Base-by-base conservation (phyloP, 2,329 filamentous ascomycete species). In the Emydomyces testavorans region DNA sequence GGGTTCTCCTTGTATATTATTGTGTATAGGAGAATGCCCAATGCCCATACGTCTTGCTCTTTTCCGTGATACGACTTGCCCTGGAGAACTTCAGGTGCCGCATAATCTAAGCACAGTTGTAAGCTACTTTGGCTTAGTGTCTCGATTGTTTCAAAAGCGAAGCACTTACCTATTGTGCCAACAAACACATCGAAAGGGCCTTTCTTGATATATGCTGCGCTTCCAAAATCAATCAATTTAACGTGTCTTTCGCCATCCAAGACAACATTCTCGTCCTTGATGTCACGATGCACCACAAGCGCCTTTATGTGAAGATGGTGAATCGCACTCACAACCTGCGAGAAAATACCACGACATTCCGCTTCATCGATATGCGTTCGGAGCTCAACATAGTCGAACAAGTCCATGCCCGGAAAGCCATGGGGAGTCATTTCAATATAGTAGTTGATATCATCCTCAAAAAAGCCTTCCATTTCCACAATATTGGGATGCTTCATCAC, bases 1-100 rank as follows among this genome's bases (percentile, higher is more conserved):
- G 92, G 90, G 62, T 98, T 98, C 69, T 98, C 92, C 70, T 96
- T 98, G 76, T 98, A 98, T 60, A 96, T 84, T 61, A 98, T 95
- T 23, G 92, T 98, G 71, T 98, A 98, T 11, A 98, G 78, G 21
- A 98, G 76, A 60, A 98, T 96, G 20, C 92, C 92, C 13, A 98
- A 76, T 0, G 92, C 92, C 92, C 92, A 98, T 24, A 98, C 88
- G 61, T 98, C 92, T 71, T 98, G 92, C 65, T 94, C 90, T 67
- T 93, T 94, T 60, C 92, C 92, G 56, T 84, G 79, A 67, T 98
- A 98, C 13, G 89, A 83, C 57, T 82, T 83, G 40, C 92, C 92
- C 50, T 88, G 88, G 41, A 98, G 76, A 47, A 98, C 92, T 71
- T 98, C 92, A n/a, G 92, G 92, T 5, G 92, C 92, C 38, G 92